phyloP scores from a whole-genome alignment of 257 asterid genomes.

The Cruciata laevipes region DNA sequence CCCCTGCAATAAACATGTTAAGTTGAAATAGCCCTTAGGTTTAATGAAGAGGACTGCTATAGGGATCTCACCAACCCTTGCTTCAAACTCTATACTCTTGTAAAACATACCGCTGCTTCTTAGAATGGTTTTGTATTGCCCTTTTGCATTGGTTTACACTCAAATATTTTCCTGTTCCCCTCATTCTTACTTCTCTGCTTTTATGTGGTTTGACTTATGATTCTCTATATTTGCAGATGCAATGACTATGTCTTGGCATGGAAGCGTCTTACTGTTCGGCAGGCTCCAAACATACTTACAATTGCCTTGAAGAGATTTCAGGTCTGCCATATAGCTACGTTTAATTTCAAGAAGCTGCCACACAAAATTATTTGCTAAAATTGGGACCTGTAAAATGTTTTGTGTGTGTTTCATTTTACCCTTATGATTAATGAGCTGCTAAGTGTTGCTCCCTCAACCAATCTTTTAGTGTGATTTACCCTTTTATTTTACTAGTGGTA shows the following conservation, averaged over 20 bases:
- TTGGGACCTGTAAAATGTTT: neutral
- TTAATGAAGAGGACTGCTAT: neutral
- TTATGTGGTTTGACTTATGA: neutral
- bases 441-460: neutral
- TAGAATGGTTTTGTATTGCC: neutral
- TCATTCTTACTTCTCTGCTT: neutral
- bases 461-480: neutral
- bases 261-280: conserved; percentile 78
- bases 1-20: neutral
- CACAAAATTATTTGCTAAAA: neutral
- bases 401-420: no score
- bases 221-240: conserved; percentile 53
- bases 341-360: neutral
- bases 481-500: neutral
- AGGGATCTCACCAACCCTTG: neutral
- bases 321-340: conserved; percentile 36
- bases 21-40: neutral
- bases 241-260: conserved; percentile 95
- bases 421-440: neutral
- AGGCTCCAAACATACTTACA: conserved; percentile 91
- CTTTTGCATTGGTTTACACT: neutral
- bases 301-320: conserved; percentile 97
- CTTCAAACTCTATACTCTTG: neutral
- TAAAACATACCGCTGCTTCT: neutral
- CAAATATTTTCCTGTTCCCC: neutral